Percentiles rank a stretch among this genome's conserved stretches.
These are phyloP conservation scores for Phytophthora syringae DNA, from an alignment of 352 stramenopile species.

Conservation along the genomic window DNA sequence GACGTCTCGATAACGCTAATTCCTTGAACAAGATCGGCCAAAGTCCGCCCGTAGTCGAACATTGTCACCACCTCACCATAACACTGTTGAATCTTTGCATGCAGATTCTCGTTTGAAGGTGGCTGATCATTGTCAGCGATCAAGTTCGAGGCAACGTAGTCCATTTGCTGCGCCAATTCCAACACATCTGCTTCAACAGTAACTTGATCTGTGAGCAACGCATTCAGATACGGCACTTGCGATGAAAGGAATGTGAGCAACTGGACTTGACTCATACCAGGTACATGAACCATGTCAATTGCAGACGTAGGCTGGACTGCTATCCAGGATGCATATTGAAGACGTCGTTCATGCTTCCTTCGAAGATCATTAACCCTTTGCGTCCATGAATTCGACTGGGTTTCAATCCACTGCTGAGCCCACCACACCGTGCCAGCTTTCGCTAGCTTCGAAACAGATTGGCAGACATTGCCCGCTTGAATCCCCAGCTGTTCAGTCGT, in stretches of 20 bases:
- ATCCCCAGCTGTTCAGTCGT: slow-evolving; percentile 13
- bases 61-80: slow-evolving; percentile 43
- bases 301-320: neutral
- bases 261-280: slow-evolving; percentile 37
- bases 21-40: slow-evolving; percentile 61
- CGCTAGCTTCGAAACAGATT: slow-evolving; percentile 24
- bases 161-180: slow-evolving; percentile 61
- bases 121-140: slow-evolving; percentile 3
- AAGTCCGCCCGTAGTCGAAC: slow-evolving; percentile 45
- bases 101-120: slow-evolving; percentile 27
- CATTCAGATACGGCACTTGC: slow-evolving; percentile 45
- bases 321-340: slow-evolving; percentile 56
- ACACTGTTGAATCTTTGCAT: slow-evolving; percentile 42
- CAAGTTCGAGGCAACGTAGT: slow-evolving; percentile 51
- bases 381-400: slow-evolving; percentile 17
- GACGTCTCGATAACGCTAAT: slow-evolving; percentile 60
- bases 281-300: neutral
- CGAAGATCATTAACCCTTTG: slow-evolving; percentile 21
- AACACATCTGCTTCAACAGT: slow-evolving; percentile 42
- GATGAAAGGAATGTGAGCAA: slow-evolving; percentile 49
- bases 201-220: slow-evolving; percentile 42
- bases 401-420: slow-evolving; percentile 20
- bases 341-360: slow-evolving; percentile 32
- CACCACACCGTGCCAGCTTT: slow-evolving; percentile 28
- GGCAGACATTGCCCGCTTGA: slow-evolving; percentile 17